Evolutionary conservation across 2,329 filamentous ascomycete genomes (phyloP).

Genomic region (Fusarium secorum): DNA sequence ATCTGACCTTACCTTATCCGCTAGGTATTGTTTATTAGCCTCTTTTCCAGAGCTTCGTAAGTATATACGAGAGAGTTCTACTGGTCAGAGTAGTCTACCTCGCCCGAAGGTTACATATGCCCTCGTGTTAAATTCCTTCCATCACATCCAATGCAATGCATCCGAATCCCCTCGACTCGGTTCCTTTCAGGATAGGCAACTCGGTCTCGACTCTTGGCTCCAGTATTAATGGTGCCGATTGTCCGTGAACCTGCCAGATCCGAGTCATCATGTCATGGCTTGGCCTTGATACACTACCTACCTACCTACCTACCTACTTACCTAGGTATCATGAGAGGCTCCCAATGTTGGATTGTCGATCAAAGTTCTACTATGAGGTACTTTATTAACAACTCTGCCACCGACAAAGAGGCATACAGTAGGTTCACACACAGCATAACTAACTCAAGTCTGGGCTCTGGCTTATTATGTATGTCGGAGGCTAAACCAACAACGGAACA

Average conservation of each 20-base stretch:
- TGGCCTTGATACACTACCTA: not conserved
- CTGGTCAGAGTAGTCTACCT: not conserved
- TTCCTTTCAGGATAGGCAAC: conserved; percentile 23
- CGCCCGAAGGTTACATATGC: conserved; percentile 17
- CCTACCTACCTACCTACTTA: not conserved
- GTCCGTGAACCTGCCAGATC: conserved; percentile 34
- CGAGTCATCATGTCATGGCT: conserved; percentile 7
- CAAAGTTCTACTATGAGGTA: not conserved
- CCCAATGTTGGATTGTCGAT: not conserved
- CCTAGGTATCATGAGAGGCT: not conserved
- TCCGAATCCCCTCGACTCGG: conserved; percentile 9
- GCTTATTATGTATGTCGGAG: not conserved
- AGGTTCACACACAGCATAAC: not conserved
- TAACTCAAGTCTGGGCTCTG: not conserved
- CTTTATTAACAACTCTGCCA: not conserved
- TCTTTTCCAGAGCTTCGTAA: conserved; percentile 1
- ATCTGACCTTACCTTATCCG: not conserved
- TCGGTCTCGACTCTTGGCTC: conserved; percentile 13
- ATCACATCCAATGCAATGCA: conserved; percentile 1
- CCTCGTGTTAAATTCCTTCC: conserved; percentile 20
- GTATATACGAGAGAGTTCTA: not conserved
- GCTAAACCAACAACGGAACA: conserved; percentile 10
- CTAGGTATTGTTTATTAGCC: conserved; percentile 21
- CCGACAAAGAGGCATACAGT: not conserved
- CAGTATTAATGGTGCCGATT: conserved; percentile 23